Conservation (phyloP, 192 early-diverging fungal genomes). For the Coemansia sp. region DNA sequence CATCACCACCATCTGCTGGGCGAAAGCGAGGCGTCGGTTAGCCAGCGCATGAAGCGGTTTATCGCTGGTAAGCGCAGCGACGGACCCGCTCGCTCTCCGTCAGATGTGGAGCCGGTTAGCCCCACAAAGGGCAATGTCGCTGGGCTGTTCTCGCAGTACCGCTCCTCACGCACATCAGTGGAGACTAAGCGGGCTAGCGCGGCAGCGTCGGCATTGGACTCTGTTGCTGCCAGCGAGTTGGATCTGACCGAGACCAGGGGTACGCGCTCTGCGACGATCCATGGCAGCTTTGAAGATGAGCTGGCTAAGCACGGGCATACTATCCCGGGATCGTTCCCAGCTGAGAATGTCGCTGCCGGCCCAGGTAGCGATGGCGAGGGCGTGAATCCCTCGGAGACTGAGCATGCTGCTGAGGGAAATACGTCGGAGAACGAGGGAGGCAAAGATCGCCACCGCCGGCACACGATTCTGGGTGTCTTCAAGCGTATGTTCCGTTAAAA, state of each 20-base stretch:
- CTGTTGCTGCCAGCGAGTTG: constrained; percentile 24
- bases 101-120: constrained; percentile 20
- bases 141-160: constrained; percentile 31
- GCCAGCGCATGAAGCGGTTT: constrained; percentile 55
- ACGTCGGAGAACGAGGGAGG: constrained; percentile 30
- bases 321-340: constrained; percentile 51
- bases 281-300: constrained; percentile 26
- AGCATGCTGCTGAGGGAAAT: constrained; percentile 26
- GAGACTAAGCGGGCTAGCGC: constrained; percentile 44
- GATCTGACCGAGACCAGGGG: constrained; percentile 37
- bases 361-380: constrained; percentile 27
- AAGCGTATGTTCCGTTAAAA: constrained; percentile 57
- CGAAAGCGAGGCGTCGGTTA: constrained; percentile 35
- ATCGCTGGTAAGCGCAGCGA: constrained; percentile 46
- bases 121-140: constrained; percentile 13
- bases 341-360: constrained; percentile 12
- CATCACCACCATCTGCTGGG: constrained; percentile 11
- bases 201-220: constrained; percentile 33
- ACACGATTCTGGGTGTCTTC: constrained; percentile 54
- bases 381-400: constrained; percentile 1
- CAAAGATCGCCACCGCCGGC: constrained; percentile 44
- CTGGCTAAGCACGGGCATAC: constrained; percentile 14
- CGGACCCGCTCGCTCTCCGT: constrained; percentile 15
- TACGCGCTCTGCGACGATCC: constrained; percentile 24
- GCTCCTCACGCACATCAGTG: constrained; percentile 35